phyloP scores from a whole-genome alignment of 768 basidiomycete genomes.

The Macrolepiota fuliginosa region DNA sequence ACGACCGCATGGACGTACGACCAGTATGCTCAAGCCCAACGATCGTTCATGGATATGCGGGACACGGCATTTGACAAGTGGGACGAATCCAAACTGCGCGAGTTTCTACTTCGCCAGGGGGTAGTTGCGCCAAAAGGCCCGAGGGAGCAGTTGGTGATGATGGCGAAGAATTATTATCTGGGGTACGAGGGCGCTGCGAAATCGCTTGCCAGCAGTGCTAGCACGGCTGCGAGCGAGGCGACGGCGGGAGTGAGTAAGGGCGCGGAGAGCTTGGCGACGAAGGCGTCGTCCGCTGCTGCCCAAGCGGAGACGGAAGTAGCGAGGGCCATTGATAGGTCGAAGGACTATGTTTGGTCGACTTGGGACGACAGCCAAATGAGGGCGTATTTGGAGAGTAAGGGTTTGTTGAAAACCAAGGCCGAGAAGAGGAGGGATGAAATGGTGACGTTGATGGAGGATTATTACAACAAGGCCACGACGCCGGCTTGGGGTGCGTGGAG shows the following conservation, averaged over 20 bases:
- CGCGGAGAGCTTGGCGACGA: conserved; percentile 33
- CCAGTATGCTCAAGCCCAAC: conserved; percentile 62
- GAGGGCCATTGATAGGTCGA: conserved; percentile 61
- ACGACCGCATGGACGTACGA: conserved; percentile 57
- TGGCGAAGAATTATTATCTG: conserved; percentile 71
- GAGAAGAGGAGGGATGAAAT: conserved; percentile 68
- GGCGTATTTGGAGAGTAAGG: conserved; percentile 71
- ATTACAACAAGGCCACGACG: conserved; percentile 58
- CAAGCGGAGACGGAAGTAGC: conserved; percentile 53
- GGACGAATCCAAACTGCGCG: conserved; percentile 80
- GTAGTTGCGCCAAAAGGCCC: conserved; percentile 79
- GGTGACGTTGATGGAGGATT: conserved; percentile 61
- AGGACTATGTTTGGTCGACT: conserved; percentile 85
- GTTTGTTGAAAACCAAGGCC: conserved; percentile 60
- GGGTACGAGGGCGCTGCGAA: conserved; percentile 60
- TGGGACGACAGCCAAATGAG: conserved; percentile 84
- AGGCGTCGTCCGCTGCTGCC: conserved; percentile 24
- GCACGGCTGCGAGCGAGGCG: conserved; percentile 45
- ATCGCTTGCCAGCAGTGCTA: conserved; percentile 49
- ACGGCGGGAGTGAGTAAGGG: conserved; percentile 37
- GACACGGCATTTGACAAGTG: conserved; percentile 72
- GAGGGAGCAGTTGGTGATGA: conserved; percentile 73
- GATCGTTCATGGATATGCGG: conserved; percentile 55
- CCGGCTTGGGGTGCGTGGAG: conserved; percentile 87
- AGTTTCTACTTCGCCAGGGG: conserved; percentile 85